Evolutionary conservation across 1,139 yeast species (phyloP).

Genomic region (Geotrichum klebahnii): DNA sequence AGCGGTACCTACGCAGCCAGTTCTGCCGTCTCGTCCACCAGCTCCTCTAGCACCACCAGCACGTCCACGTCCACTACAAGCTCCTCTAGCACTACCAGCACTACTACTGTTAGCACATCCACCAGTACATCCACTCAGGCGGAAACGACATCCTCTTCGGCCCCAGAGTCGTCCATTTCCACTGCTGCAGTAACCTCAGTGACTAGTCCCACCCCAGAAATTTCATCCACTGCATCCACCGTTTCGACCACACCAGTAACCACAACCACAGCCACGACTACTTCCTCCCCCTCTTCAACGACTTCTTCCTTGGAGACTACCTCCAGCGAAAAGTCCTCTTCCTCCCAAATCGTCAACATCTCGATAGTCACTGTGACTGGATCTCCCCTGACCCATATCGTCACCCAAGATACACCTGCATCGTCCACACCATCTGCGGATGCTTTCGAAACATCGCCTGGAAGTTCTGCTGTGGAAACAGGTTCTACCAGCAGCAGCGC

Average conservation of each 20-base stretch:
- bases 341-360: conserved; percentile 20
- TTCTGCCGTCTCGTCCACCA: conserved; percentile 25
- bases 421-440: conserved; percentile 23
- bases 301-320: conserved; percentile 8
- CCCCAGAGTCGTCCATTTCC: conserved; percentile 4
- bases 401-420: conserved; percentile 15
- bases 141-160: neutral
- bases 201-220: neutral
- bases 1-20: conserved; percentile 30
- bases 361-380: conserved; percentile 31
- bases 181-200: conserved; percentile 1
- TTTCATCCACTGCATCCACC: conserved; percentile 11
- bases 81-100: too few species aligned
- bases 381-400: conserved; percentile 24
- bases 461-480: too few species aligned
- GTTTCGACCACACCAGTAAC: conserved; percentile 21
- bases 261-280: conserved; percentile 22
- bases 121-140: neutral
- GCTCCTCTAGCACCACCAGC: too few species aligned
- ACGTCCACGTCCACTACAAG: too few species aligned
- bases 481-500: too few species aligned
- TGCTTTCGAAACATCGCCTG: conserved; percentile 12
- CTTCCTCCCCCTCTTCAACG: conserved; percentile 22
- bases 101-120: too few species aligned
- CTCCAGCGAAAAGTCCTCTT: conserved; percentile 5